Conservation (phyloP, 2,329 filamentous ascomycete genomes). For the Elsinoe ampelina region DNA sequence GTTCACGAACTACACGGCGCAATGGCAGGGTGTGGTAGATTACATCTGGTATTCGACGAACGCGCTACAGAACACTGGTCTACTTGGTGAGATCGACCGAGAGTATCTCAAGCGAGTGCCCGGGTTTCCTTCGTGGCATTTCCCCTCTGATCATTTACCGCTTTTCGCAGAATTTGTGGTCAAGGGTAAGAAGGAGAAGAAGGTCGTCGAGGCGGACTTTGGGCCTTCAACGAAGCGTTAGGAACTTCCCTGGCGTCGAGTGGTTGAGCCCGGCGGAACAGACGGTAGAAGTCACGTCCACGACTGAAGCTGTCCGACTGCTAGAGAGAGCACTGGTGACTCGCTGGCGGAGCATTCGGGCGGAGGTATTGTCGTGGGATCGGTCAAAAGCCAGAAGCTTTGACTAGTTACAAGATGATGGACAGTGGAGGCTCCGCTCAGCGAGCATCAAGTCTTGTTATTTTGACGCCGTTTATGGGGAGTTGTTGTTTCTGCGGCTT, state of each 20-base stretch:
- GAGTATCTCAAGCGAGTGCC: slow-evolving; percentile 79
- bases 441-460: neutral
- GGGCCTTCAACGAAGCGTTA: slow-evolving; percentile 17
- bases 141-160: slow-evolving; percentile 85
- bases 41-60: slow-evolving; percentile 98
- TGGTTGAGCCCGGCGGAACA: neutral
- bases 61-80: slow-evolving; percentile 68
- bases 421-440: neutral
- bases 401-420: neutral
- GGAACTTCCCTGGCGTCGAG: neutral
- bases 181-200: slow-evolving; percentile 68
- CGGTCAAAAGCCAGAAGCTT: neutral
- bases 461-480: slow-evolving; percentile 9
- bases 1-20: slow-evolving; percentile 94
- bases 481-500: slow-evolving; percentile 10
- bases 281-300: neutral
- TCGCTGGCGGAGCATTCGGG: neutral
- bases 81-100: slow-evolving; percentile 79
- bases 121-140: slow-evolving; percentile 89
- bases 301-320: too few species aligned
- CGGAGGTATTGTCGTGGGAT: neutral
- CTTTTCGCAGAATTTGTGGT: slow-evolving; percentile 83
- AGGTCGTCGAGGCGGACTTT: slow-evolving; percentile 29
- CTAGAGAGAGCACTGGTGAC: neutral
- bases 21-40: slow-evolving; percentile 87